Evolutionary conservation across 768 basidiomycete species (phyloP).

Genomic region (Scleroderma bovista): DNA sequence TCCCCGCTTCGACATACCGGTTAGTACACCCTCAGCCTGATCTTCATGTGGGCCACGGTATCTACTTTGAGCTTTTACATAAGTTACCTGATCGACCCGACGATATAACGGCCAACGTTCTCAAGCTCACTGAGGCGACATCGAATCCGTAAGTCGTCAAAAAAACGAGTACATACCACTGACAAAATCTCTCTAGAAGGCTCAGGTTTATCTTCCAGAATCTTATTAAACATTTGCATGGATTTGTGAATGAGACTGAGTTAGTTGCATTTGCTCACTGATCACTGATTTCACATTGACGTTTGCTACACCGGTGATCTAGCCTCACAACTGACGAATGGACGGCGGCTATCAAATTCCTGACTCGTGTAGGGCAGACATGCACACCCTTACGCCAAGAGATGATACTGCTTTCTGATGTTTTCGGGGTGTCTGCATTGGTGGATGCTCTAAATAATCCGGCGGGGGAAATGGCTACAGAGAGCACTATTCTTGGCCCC

Average conservation of each 20-base stretch:
- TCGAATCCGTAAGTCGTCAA: constrained; percentile 33
- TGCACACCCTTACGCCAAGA: constrained; percentile 70
- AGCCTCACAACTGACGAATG: constrained; percentile 81
- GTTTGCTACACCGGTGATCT: neutral
- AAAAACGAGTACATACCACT: neutral
- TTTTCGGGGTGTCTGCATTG: constrained; percentile 70
- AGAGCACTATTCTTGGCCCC: constrained; percentile 75
- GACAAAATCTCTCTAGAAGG: constrained; percentile 25
- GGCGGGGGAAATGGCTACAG: constrained; percentile 55
- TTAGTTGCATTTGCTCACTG: constrained; percentile 15
- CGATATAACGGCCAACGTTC: constrained; percentile 43
- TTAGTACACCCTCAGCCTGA: constrained; percentile 17
- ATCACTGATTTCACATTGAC: neutral
- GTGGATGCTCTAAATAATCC: constrained; percentile 74
- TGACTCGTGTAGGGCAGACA: constrained; percentile 69
- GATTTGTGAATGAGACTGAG: constrained; percentile 69
- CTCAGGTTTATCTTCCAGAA: constrained; percentile 42
- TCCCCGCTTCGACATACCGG: constrained; percentile 36
- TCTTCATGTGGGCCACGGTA: neutral
- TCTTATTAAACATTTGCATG: constrained; percentile 66
- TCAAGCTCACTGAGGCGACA: constrained; percentile 33
- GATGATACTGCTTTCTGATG: constrained; percentile 83
- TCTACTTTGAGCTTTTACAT: neutral
- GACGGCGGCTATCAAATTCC: constrained; percentile 74
- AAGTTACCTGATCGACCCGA: constrained; percentile 47